phyloP scores from a whole-genome alignment of 2,329 filamentous ascomycete species.

The Sphaerulina vaccinii region DNA sequence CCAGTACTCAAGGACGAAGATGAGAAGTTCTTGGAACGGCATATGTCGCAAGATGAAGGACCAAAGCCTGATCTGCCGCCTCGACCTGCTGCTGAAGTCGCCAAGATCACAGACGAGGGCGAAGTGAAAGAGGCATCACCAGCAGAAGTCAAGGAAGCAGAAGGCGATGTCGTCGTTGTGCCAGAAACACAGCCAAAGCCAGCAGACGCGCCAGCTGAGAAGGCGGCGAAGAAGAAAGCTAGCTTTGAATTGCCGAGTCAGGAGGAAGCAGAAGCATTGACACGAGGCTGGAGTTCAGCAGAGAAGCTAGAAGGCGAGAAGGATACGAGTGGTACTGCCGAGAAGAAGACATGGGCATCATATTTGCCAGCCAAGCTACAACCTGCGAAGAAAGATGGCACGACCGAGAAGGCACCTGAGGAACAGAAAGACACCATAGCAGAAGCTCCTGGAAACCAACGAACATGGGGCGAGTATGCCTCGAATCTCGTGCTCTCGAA shows the following conservation, averaged over 20 bases:
- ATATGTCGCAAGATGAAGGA: slow-evolving; percentile 29
- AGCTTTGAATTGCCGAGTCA: slow-evolving; percentile 37
- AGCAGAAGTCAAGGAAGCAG: slow-evolving; percentile 30
- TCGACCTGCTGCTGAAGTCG: slow-evolving; percentile 20
- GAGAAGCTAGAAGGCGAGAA: slow-evolving; percentile 22
- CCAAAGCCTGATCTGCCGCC: slow-evolving; percentile 18
- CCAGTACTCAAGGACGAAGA: slow-evolving; percentile 61
- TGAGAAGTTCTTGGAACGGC: slow-evolving; percentile 53
- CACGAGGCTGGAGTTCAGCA: slow-evolving; percentile 27
- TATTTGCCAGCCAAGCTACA: slow-evolving; percentile 33
- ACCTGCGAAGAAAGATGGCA: slow-evolving; percentile 15
- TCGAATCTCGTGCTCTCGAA: slow-evolving; percentile 29
- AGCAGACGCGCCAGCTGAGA: slow-evolving; percentile 17
- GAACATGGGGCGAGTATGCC: slow-evolving; percentile 37
- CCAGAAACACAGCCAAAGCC: slow-evolving; percentile 31
- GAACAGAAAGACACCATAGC: slow-evolving; percentile 1
- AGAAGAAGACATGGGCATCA: slow-evolving; percentile 39
- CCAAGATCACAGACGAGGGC: slow-evolving; percentile 28
- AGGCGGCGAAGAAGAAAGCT: slow-evolving; percentile 28
- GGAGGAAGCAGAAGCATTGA: slow-evolving; percentile 38
- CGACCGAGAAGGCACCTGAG: slow-evolving; percentile 1
- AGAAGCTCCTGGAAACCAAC: slow-evolving; percentile 14
- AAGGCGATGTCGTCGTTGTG: slow-evolving; percentile 30
- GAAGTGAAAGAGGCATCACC: slow-evolving; percentile 26
- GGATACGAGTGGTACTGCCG: slow-evolving; percentile 32